Evolutionary conservation across 768 basidiomycete genomes (phyloP), one percentile per base, ranked within the genome.

Genomic region (Hericium alpestre): DNA sequence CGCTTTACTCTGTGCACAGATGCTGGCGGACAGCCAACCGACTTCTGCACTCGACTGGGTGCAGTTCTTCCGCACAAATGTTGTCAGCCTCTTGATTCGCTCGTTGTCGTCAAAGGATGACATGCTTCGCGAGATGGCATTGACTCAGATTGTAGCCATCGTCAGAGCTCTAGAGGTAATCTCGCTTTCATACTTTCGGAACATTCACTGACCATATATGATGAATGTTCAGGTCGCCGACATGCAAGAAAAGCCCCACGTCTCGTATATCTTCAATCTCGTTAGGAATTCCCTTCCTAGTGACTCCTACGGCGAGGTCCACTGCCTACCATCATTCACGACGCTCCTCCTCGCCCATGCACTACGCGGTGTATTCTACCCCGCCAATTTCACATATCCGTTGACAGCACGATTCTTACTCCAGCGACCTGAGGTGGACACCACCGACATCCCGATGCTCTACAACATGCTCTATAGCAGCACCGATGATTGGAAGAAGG

Each of bases 341-440:
- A 84, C 90, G 2, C 80, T 97, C 16, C 79, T 95, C 62, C 76
- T 97, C 54, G 77, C 86, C 2, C 93, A 98, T 60, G 83, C 90
- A 2, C 71, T 96, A 4, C 79, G 86, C 27, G 83, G 82, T 1
- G 76, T 95, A 38, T 94, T 93, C 70, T 86, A 90, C 59, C 93
- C 95, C 0, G 84, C 89, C 1, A 84, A 87, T 53, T 90, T 92
- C 69, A 83, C 90, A 47, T 98, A 95, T 66, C 92, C 94, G 0
- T 72, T 86, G 15, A 88, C 86, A 0, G 83, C 90, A 1, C 80
- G 88, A 4, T 97, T 96, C 76, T 79, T 98, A 5, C 79, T 98
- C 0, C 93, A 96, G 69, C 82, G 95, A 1, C 86, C 92, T 0
- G 79, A 83, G 55, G 72, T 97, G 7, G 94, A 97, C 64, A 72